Conservation (phyloP, 2,329 filamentous ascomycete genomes). For the Microcera coccophila region DNA sequence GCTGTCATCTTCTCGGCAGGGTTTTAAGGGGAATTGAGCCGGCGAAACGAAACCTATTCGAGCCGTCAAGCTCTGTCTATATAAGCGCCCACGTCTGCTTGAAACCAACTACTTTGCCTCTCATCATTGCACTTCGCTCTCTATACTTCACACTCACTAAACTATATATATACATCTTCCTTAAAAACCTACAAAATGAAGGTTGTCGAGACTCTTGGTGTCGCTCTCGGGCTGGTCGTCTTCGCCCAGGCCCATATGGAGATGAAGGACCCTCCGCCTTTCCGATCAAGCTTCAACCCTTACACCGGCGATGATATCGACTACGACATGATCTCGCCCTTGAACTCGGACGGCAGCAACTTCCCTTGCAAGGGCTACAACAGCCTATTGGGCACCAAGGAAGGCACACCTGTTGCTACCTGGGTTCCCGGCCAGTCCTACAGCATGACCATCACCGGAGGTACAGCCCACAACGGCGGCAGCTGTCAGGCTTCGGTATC, state of each 20-base stretch:
- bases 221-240: slow-evolving; percentile 41
- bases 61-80: too few relatives aligned
- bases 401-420: slow-evolving; percentile 52
- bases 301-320: slow-evolving; percentile 53
- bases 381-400: slow-evolving; percentile 43
- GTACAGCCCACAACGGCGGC: slow-evolving; percentile 63
- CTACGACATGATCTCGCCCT: slow-evolving; percentile 68
- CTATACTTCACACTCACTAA: too few relatives aligned
- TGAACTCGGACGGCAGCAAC: slow-evolving; percentile 57
- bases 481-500: slow-evolving; percentile 74
- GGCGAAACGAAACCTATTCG: too few relatives aligned
- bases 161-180: too few relatives aligned
- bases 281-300: slow-evolving; percentile 52
- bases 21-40: too few relatives aligned
- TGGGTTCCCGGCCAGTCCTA: slow-evolving; percentile 61
- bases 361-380: slow-evolving; percentile 73
- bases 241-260: slow-evolving; percentile 54
- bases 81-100: too few relatives aligned
- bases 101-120: too few relatives aligned
- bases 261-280: slow-evolving; percentile 50
- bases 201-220: slow-evolving; percentile 34
- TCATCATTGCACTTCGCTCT: too few relatives aligned
- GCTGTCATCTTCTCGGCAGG: too few relatives aligned
- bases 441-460: slow-evolving; percentile 61
- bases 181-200: too few relatives aligned